A percentile compares a stretch with the other conserved stretches of the same genome.
Evolutionary conservation across 2,329 filamentous ascomycete species (phyloP).

Genomic region (Huntiella savannae): DNA sequence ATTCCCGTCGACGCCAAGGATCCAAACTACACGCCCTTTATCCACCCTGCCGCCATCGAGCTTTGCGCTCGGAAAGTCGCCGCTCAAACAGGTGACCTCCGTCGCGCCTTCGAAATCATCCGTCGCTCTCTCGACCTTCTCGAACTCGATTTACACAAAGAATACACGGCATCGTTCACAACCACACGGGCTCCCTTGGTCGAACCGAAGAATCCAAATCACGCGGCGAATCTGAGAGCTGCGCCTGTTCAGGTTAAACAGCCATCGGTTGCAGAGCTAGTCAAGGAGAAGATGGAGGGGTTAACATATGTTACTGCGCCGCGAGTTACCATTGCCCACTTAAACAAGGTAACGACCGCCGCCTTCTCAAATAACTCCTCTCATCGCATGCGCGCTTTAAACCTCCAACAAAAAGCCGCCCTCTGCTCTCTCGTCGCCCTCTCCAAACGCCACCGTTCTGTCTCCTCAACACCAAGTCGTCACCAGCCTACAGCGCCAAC

Average conservation of each 20-base stretch:
- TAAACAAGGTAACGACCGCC: slow-evolving; percentile 77
- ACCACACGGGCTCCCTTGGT: slow-evolving; percentile 60
- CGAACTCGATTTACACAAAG: slow-evolving; percentile 63
- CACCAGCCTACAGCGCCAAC: slow-evolving; percentile 46
- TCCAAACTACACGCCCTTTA: slow-evolving; percentile 55
- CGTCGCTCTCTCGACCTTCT: slow-evolving; percentile 75
- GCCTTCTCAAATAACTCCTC: slow-evolving; percentile 78
- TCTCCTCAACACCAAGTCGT: slow-evolving; percentile 39
- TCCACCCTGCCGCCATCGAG: slow-evolving; percentile 85
- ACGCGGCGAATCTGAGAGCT: slow-evolving; percentile 5
- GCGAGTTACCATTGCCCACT: slow-evolving; percentile 70
- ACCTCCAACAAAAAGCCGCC: slow-evolving; percentile 90
- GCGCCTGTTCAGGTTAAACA: slow-evolving; percentile 15
- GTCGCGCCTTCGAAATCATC: slow-evolving; percentile 90
- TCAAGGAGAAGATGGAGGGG: slow-evolving; percentile 34
- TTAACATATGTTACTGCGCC: slow-evolving; percentile 66
- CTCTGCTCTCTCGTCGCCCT: slow-evolving; percentile 74
- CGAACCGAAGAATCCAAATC: slow-evolving; percentile 48
- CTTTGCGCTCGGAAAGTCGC: slow-evolving; percentile 90
- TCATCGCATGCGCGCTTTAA: slow-evolving; percentile 70
- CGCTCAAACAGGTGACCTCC: slow-evolving; percentile 79
- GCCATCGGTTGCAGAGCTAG: slow-evolving; percentile 27
- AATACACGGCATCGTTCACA: slow-evolving; percentile 45
- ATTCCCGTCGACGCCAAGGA: slow-evolving; percentile 36
- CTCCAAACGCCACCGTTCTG: slow-evolving; percentile 50